These are phyloP conservation scores for Sisymbrium irio DNA, from an alignment of 345 rosid genomes.

Conservation along the genomic window DNA sequence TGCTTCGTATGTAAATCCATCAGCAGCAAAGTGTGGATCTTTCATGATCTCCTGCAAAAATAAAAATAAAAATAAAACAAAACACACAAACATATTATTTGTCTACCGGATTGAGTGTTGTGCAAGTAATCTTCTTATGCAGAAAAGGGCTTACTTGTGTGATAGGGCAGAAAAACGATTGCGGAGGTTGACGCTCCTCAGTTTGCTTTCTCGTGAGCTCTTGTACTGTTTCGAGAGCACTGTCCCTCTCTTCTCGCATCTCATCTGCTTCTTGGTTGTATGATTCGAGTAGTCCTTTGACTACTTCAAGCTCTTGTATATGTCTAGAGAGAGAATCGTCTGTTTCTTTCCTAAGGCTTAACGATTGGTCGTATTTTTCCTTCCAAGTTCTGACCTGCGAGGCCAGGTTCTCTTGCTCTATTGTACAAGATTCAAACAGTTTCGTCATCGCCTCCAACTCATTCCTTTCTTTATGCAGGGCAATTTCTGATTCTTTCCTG, in stretches of 20 bases:
- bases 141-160: conserved; percentile 20
- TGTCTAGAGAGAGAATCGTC: conserved; percentile 10
- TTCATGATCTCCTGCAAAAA: conserved; percentile 40
- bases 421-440: background rate
- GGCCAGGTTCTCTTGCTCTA: conserved; percentile 2
- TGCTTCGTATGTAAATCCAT: conserved; percentile 63
- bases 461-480: background rate
- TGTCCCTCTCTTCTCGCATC: conserved; percentile 36
- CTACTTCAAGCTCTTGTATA: conserved; percentile 7
- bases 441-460: background rate
- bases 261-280: conserved; percentile 34
- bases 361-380: conserved; percentile 2
- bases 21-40: conserved; percentile 69
- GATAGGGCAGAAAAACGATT: conserved; percentile 41
- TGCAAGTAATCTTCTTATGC: background rate
- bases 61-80: background rate
- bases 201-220: conserved; percentile 30
- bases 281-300: conserved; percentile 15
- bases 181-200: conserved; percentile 30
- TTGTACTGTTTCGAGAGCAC: conserved; percentile 20
- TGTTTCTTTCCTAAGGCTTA: conserved; percentile 19
- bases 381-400: conserved; percentile 18
- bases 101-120: background rate
- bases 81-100: background rate
- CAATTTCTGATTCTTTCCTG: conserved; percentile 1